Conservation (phyloP, 305 asterid genomes). For the Fraxinus greggii region DNA sequence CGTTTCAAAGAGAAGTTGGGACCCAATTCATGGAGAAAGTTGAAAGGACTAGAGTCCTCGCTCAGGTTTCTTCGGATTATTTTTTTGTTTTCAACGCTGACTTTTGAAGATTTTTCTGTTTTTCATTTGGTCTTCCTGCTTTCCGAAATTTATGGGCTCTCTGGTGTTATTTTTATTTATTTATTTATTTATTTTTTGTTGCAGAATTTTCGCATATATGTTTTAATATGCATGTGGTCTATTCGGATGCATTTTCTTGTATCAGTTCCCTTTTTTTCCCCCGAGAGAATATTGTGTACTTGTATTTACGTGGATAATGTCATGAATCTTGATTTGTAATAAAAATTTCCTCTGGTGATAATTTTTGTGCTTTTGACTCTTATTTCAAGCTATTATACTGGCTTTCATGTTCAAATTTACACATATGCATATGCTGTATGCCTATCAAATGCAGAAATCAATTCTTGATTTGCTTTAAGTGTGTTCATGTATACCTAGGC, state of each 20-base stretch:
- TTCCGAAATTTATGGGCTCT: not conserved
- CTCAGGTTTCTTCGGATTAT: constrained; percentile 51
- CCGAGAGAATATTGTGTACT: not conserved
- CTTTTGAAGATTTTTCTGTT: not conserved
- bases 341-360: not conserved
- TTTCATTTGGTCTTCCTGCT: not conserved
- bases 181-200: too few relatives aligned
- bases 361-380: constrained; percentile 7
- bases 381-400: not conserved
- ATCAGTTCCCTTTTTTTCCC: not conserved
- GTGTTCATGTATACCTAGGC: not conserved
- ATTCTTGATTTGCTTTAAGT: not conserved
- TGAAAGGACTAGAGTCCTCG: constrained; percentile 72
- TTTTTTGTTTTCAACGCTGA: not conserved
- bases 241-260: not conserved
- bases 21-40: constrained; percentile 69
- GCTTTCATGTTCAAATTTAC: constrained; percentile 8
- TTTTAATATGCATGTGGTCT: not conserved
- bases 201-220: not conserved
- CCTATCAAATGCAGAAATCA: not conserved
- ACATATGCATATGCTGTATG: not conserved
- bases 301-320: constrained; percentile 20
- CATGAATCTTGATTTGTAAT: constrained; percentile 12
- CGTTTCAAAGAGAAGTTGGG: constrained; percentile 81
- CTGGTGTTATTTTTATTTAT: too few relatives aligned